phyloP scores from a whole-genome alignment of 495 filamentous ascomycete species.

The Hypoxylon cercidicola region DNA sequence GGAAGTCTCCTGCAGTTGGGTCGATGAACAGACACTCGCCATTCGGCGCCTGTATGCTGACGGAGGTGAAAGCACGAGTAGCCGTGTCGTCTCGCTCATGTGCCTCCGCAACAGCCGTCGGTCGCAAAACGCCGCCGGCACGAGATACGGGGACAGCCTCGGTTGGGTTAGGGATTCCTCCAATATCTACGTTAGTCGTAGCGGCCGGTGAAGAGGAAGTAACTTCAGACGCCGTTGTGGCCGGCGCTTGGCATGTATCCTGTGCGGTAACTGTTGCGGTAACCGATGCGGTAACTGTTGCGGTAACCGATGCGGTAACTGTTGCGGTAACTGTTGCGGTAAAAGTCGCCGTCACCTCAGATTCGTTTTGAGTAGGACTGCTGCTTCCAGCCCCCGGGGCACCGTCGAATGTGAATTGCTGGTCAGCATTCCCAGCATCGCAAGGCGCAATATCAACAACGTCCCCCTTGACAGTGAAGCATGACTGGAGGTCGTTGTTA shows the following conservation, averaged over 20 bases:
- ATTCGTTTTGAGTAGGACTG: slow-evolving; percentile 6
- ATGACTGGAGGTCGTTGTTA: slow-evolving; percentile 54
- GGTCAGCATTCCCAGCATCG: slow-evolving; percentile 51
- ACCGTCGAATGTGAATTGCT: slow-evolving; percentile 60
- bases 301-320: slow-evolving; percentile 19
- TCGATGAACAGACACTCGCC: slow-evolving; percentile 64
- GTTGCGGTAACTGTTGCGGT: slow-evolving; percentile 22
- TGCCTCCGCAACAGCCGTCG: slow-evolving; percentile 59
- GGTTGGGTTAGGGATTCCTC: slow-evolving; percentile 56
- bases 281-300: slow-evolving; percentile 20
- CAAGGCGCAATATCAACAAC: slow-evolving; percentile 58
- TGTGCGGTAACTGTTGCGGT: slow-evolving; percentile 22
- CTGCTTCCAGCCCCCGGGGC: slow-evolving; percentile 23
- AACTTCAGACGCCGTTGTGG: slow-evolving; percentile 13
- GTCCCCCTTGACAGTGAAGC: slow-evolving; percentile 58
- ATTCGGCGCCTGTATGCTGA: slow-evolving; percentile 58
- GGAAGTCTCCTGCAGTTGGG: slow-evolving; percentile 65
- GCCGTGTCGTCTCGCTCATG: slow-evolving; percentile 59
- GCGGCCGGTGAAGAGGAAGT: slow-evolving; percentile 20
- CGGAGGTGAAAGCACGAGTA: slow-evolving; percentile 57
- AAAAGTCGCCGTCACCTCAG: slow-evolving; percentile 7
- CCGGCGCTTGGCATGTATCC: slow-evolving; percentile 9
- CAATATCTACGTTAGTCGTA: slow-evolving; percentile 15
- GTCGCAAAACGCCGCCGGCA: slow-evolving; percentile 59
- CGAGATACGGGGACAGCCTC: slow-evolving; percentile 60